Percentiles rank a stretch among this genome's conserved stretches.
Conservation (phyloP, 352 stramenopile species). For the Globisporangium acanthophoron region DNA sequence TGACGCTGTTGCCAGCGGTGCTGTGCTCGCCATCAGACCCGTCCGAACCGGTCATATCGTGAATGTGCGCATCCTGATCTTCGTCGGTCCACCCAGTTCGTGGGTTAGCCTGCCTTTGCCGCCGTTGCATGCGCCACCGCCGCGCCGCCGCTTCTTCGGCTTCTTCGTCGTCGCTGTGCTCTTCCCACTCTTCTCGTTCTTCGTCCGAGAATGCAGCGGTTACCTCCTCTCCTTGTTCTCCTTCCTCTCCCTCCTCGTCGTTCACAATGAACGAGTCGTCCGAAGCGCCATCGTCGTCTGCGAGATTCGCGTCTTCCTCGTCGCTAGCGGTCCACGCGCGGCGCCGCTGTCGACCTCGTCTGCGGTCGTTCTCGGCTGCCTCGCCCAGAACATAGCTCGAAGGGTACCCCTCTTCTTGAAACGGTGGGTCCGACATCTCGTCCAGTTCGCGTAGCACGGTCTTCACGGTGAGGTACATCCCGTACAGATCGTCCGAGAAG, state of each 20-base stretch:
- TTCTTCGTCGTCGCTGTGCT: conserved; percentile 31
- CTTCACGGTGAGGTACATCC: conserved; percentile 45
- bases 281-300: conserved; percentile 37
- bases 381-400: conserved; percentile 28
- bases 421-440: conserved; percentile 35
- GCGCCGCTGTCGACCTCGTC: conserved; percentile 14
- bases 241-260: conserved; percentile 33
- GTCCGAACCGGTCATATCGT: conserved; percentile 12
- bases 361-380: conserved; percentile 12
- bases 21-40: background rate
- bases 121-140: background rate
- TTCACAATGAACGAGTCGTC: conserved; percentile 71
- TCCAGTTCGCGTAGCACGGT: conserved; percentile 39
- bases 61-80: background rate
- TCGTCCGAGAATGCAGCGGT: conserved; percentile 24
- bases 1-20: background rate
- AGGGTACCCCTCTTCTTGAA: conserved; percentile 18
- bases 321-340: conserved; percentile 27
- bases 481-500: conserved; percentile 60
- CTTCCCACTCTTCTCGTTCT: conserved; percentile 19
- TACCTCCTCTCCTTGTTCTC: conserved; percentile 11
- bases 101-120: background rate
- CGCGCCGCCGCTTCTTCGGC: conserved; percentile 21
- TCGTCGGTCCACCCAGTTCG: conserved; percentile 1
- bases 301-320: conserved; percentile 18